A percentile compares a stretch with the other conserved stretches of the same genome.
phyloP scores from a whole-genome alignment of 192 early-diverging fungal species.

The Mortierella hygrophila region DNA sequence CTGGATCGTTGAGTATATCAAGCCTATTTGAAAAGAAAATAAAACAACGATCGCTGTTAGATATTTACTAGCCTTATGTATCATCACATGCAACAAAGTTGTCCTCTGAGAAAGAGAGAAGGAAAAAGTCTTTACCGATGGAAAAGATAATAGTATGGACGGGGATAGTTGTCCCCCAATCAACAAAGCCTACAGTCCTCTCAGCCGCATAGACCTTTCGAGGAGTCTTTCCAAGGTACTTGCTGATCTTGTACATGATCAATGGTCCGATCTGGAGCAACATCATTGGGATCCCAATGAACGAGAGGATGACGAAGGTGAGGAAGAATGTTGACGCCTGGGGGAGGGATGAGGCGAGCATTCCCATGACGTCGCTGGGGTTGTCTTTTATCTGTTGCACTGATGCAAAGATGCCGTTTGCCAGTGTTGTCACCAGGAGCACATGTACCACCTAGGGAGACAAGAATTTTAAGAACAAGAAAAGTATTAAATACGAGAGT shows the following conservation, averaged over 20 bases:
- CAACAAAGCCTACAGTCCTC: slow-evolving; percentile 57
- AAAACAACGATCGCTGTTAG: too few relatives aligned
- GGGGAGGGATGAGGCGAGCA: slow-evolving; percentile 74
- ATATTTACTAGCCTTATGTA: too few relatives aligned
- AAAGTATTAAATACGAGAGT: not conserved
- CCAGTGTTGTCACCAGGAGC: slow-evolving; percentile 79
- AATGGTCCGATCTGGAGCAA: slow-evolving; percentile 75
- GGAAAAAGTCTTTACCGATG: slow-evolving; percentile 15
- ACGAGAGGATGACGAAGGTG: slow-evolving; percentile 81
- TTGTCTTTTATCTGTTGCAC: slow-evolving; percentile 67
- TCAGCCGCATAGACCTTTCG: slow-evolving; percentile 64
- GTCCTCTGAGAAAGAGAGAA: not conserved
- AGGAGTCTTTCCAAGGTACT: slow-evolving; percentile 72
- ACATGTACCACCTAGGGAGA: slow-evolving; percentile 78
- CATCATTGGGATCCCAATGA: slow-evolving; percentile 72
- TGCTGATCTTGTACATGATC: slow-evolving; percentile 66
- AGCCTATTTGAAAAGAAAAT: slow-evolving; percentile 58
- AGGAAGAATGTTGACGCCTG: slow-evolving; percentile 83
- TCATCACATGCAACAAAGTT: too few relatives aligned
- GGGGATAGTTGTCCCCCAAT: slow-evolving; percentile 72
- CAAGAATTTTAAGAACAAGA: not conserved
- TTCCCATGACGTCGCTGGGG: slow-evolving; percentile 63
- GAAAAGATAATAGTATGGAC: slow-evolving; percentile 74
- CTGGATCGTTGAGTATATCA: slow-evolving; percentile 80
- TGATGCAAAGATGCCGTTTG: slow-evolving; percentile 70